These are phyloP conservation scores for Cryptococcus amylolentus DNA, from an alignment of 1,284 basidiomycete genomes.

Conservation along the genomic window DNA sequence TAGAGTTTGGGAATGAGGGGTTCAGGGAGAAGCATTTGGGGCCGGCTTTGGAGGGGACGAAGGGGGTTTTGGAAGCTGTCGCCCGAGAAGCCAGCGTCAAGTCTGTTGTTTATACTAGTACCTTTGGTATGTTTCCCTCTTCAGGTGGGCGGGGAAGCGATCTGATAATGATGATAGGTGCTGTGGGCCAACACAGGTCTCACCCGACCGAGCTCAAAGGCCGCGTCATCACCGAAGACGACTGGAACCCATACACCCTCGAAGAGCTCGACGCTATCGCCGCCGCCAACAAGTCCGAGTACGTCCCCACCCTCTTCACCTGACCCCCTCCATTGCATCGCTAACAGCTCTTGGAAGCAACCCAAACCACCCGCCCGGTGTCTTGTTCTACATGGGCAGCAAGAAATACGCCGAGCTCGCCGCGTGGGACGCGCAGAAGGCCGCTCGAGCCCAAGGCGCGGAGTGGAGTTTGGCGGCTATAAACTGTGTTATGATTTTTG, in stretches of 20 bases:
- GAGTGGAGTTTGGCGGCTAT: slow-evolving; percentile 25
- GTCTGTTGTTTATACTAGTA: slow-evolving; percentile 19
- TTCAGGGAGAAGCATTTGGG: slow-evolving; percentile 43
- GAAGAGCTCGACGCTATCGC: slow-evolving; percentile 24
- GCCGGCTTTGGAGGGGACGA: slow-evolving; percentile 52
- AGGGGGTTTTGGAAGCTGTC: slow-evolving; percentile 43
- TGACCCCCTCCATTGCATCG: too few relatives aligned
- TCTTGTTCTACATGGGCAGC: slow-evolving; percentile 28
- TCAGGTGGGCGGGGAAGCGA: too few relatives aligned
- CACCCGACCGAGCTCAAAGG: slow-evolving; percentile 20
- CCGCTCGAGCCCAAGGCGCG: slow-evolving; percentile 7
- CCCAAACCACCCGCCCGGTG: slow-evolving; percentile 1
- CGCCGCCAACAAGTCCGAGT: slow-evolving; percentile 12
- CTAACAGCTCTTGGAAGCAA: neutral
- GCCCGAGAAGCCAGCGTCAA: slow-evolving; percentile 25
- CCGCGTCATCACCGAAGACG: slow-evolving; percentile 28
- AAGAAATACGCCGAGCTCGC: slow-evolving; percentile 41
- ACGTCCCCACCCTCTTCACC: neutral
- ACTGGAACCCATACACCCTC: slow-evolving; percentile 40
- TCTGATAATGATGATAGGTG: slow-evolving; percentile 3
- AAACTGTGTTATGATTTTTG: slow-evolving; percentile 22
- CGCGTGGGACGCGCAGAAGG: slow-evolving; percentile 23
- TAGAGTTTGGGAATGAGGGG: slow-evolving; percentile 19
- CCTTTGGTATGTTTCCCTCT: slow-evolving; percentile 13
- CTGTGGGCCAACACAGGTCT: slow-evolving; percentile 20